Evolutionary conservation across 306 rosid genomes (phyloP).

Genomic region (Malus fusca): DNA sequence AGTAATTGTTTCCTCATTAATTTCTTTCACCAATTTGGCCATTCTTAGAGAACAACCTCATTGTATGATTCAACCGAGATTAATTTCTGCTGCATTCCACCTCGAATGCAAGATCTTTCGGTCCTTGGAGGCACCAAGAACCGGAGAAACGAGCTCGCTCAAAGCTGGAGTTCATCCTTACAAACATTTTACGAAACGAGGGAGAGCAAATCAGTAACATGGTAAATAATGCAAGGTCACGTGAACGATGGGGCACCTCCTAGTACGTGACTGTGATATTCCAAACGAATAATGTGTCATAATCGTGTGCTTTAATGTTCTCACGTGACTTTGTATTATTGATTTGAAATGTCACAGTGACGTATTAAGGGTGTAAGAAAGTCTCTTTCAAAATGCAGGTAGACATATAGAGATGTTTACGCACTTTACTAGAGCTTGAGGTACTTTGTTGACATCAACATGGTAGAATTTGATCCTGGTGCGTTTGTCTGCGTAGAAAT

Average conservation of each 20-base stretch:
- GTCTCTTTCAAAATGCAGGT: not conserved
- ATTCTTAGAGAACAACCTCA: no score
- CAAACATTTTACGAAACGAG: not conserved
- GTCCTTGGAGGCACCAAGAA: not conserved
- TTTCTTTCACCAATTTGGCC: no score
- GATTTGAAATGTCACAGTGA: no score
- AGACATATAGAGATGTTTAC: slow-evolving; percentile 67
- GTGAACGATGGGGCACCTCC: not conserved
- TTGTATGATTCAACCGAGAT: not conserved
- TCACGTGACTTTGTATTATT: no score
- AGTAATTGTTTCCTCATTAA: no score
- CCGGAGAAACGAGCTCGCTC: not conserved
- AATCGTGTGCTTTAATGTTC: not conserved
- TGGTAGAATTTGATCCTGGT: slow-evolving; percentile 58
- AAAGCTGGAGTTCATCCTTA: not conserved
- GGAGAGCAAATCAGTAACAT: not conserved
- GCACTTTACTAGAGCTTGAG: slow-evolving; percentile 70
- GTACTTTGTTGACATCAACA: slow-evolving; percentile 89
- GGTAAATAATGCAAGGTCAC: not conserved
- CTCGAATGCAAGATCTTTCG: not conserved
- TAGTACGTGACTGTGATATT: not conserved
- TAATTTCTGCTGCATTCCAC: not conserved
- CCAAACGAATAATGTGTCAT: not conserved
- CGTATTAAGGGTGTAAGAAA: not conserved
- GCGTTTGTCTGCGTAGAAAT: not conserved